phyloP scores from a whole-genome alignment of 1,284 basidiomycete genomes.

The Ganoderma leucocontextum region DNA sequence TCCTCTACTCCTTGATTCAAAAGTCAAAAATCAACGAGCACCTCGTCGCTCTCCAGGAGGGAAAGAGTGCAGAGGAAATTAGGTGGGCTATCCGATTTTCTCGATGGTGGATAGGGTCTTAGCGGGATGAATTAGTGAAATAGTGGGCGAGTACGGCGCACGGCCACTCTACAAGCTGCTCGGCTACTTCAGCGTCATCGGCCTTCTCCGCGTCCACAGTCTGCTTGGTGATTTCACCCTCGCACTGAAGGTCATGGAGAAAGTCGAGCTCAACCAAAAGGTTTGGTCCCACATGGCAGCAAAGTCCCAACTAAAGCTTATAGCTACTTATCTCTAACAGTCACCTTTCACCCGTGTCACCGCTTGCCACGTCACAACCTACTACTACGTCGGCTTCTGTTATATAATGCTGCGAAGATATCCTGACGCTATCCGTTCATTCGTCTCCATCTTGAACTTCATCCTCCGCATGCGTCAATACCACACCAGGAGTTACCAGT shows the following conservation, averaged over 20 bases:
- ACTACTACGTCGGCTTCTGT: slow-evolving; percentile 96
- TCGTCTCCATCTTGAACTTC: slow-evolving; percentile 93
- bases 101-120: not conserved
- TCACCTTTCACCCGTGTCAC: slow-evolving; percentile 91
- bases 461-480: slow-evolving; percentile 94
- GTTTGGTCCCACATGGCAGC: slow-evolving; percentile 42
- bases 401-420: slow-evolving; percentile 96
- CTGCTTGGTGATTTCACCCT: slow-evolving; percentile 96
- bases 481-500: slow-evolving; percentile 95
- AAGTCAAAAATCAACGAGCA: slow-evolving; percentile 97
- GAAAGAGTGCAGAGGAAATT: slow-evolving; percentile 84
- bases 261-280: slow-evolving; percentile 90
- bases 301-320: not conserved
- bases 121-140: slow-evolving; percentile 61
- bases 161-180: slow-evolving; percentile 93
- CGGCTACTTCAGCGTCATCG: slow-evolving; percentile 98
- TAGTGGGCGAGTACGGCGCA: slow-evolving; percentile 92
- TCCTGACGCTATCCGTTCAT: slow-evolving; percentile 93
- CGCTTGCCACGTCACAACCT: slow-evolving; percentile 93
- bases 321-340: slow-evolving; percentile 41
- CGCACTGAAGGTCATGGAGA: slow-evolving; percentile 95
- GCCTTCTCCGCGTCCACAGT: slow-evolving; percentile 94
- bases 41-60: slow-evolving; percentile 82
- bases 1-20: slow-evolving; percentile 97
- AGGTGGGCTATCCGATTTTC: slow-evolving; percentile 59